Percentiles rank a stretch among this genome's conserved stretches.
Evolutionary conservation across 495 filamentous ascomycete species (phyloP).

Genomic region (Chaetomidium leptoderma): DNA sequence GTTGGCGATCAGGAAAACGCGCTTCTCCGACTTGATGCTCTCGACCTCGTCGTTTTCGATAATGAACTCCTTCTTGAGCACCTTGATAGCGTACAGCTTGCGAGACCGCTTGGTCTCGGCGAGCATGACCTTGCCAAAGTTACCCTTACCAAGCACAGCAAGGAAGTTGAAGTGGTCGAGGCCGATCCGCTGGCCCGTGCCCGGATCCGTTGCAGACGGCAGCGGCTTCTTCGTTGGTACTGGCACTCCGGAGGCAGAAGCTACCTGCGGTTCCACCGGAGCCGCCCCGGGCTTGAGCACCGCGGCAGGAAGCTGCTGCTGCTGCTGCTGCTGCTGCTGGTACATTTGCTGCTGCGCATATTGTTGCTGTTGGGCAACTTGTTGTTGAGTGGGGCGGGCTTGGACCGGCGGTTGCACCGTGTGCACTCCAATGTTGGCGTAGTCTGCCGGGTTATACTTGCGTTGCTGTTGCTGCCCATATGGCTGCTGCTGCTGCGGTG

Average conservation of each 20-base stretch:
- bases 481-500: constrained; percentile 46
- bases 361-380: constrained; percentile 21
- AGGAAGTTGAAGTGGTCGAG: constrained; percentile 99
- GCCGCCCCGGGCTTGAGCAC: constrained; percentile 38
- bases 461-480: constrained; percentile 50
- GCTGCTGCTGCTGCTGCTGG: constrained; percentile 40
- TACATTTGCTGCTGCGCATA: constrained; percentile 30
- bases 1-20: constrained; percentile 95
- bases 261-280: constrained; percentile 26
- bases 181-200: constrained; percentile 75
- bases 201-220: constrained; percentile 57
- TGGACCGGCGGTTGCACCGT: constrained; percentile 41
- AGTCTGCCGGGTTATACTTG: constrained; percentile 69
- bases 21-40: constrained; percentile 94
- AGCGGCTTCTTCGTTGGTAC: constrained; percentile 46
- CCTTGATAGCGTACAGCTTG: constrained; percentile 96
- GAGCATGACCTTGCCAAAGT: constrained; percentile 99
- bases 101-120: constrained; percentile 91
- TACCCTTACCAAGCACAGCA: constrained; percentile 96
- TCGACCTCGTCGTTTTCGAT: constrained; percentile 99
- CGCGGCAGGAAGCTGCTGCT: constrained; percentile 18
- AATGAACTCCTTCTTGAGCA: constrained; percentile 99
- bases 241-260: constrained; percentile 34
- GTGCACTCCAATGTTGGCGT: constrained; percentile 56
- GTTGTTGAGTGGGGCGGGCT: constrained; percentile 30